phyloP scores from a whole-genome alignment of 2,329 filamentous ascomycete species.

The Epichloe baconii region DNA sequence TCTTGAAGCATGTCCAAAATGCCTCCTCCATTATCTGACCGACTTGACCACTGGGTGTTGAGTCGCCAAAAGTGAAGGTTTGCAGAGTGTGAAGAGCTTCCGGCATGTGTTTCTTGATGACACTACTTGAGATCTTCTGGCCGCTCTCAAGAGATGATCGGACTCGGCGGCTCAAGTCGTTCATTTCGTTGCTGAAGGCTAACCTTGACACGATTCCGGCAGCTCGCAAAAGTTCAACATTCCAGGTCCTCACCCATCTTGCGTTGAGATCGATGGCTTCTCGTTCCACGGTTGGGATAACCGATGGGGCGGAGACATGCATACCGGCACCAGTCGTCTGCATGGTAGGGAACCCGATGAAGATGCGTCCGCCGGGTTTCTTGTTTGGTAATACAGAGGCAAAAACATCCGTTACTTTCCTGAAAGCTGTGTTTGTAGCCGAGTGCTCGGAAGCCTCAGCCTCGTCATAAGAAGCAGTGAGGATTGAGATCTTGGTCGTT shows the following conservation, averaged over 20 bases:
- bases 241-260: conserved; percentile 89
- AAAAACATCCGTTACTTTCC: conserved; percentile 66
- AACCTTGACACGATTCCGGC: conserved; percentile 83
- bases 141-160: conserved; percentile 30
- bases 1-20: conserved; percentile 86
- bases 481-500: conserved; percentile 68
- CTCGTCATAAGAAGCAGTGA: conserved; percentile 87
- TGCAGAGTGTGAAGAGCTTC: conserved; percentile 73
- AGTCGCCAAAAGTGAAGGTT: conserved; percentile 80
- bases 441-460: conserved; percentile 48
- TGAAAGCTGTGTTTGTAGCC: conserved; percentile 28
- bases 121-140: conserved; percentile 45
- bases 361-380: conserved; percentile 70
- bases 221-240: conserved; percentile 80
- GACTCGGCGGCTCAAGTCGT: conserved; percentile 52
- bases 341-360: conserved; percentile 94
- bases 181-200: conserved; percentile 81
- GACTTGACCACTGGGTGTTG: conserved; percentile 74
- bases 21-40: conserved; percentile 84
- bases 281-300: conserved; percentile 93
- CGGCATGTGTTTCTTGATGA: conserved; percentile 56
- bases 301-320: conserved; percentile 88
- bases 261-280: conserved; percentile 96
- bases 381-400: conserved; percentile 80
- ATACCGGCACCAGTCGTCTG: conserved; percentile 91